Percentiles rank a stretch among this genome's conserved stretches.
phyloP scores from a whole-genome alignment of 176 grass and related monocot species.

The Coix lacrymajobi region DNA sequence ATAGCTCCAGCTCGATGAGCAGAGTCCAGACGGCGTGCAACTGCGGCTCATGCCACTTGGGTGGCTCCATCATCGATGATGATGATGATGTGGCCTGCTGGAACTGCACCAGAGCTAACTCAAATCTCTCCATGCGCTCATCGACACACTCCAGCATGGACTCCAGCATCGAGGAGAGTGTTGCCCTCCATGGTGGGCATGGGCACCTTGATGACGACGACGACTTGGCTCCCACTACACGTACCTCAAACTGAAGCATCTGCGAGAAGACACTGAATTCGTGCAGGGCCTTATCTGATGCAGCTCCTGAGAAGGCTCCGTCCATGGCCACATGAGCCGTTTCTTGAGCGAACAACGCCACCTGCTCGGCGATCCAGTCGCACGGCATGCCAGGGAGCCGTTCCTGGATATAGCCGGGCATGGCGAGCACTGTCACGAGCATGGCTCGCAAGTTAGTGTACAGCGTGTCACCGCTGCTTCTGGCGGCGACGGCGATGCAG shows the following conservation, averaged over 20 bases:
- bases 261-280: conserved; percentile 39
- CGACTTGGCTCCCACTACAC: too few relatives aligned
- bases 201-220: neutral
- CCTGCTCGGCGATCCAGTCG: conserved; percentile 2
- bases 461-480: neutral
- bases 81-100: neutral
- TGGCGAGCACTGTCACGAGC: conserved; percentile 19
- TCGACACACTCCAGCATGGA: neutral
- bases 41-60: neutral
- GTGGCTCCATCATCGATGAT: neutral
- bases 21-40: neutral
- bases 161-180: neutral
- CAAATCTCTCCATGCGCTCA: neutral
- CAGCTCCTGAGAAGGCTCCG: too few relatives aligned
- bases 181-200: neutral
- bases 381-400: neutral
- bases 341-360: conserved; percentile 32
- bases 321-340: conserved; percentile 9
- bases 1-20: conserved; percentile 34
- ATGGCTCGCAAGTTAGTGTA: conserved; percentile 21
- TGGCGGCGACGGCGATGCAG: neutral
- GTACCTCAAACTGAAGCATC: too few relatives aligned
- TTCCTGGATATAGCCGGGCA: neutral
- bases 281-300: neutral
- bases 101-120: neutral